Conservation (phyloP, 2,329 filamentous ascomycete species). For the Tolypocladium sp. region DNA sequence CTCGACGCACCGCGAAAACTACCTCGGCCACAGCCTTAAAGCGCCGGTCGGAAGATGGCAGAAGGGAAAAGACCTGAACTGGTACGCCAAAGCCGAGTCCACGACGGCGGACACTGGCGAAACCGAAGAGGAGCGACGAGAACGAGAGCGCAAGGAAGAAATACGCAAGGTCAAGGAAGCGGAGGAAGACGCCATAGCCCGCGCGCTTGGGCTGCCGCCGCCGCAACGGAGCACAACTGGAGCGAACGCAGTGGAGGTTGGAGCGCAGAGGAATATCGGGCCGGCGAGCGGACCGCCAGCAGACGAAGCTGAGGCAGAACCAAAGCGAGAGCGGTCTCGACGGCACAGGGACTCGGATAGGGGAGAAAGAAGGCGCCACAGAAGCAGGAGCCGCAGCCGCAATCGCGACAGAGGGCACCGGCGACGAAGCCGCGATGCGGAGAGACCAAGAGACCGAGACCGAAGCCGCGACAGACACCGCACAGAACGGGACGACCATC, state of each 20-base stretch:
- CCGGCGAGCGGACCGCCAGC: slow-evolving; percentile 14
- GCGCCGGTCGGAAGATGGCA: slow-evolving; percentile 91
- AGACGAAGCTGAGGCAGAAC: slow-evolving; percentile 14
- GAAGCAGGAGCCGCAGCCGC: slow-evolving; percentile 23
- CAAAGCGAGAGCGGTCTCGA: slow-evolving; percentile 17
- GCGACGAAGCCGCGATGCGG: slow-evolving; percentile 20
- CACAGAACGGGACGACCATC: slow-evolving; percentile 5
- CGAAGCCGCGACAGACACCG: slow-evolving; percentile 7
- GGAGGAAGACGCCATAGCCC: slow-evolving; percentile 83
- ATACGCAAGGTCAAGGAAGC: slow-evolving; percentile 77
- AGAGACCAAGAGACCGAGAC: slow-evolving; percentile 9
- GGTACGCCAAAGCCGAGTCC: slow-evolving; percentile 51
- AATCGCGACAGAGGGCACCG: slow-evolving; percentile 18
- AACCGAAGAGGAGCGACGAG: slow-evolving; percentile 48
- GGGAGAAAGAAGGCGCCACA: slow-evolving; percentile 21
- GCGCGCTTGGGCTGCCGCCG: slow-evolving; percentile 70
- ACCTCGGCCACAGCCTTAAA: slow-evolving; percentile 83
- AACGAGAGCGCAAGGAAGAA: slow-evolving; percentile 63
- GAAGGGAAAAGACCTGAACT: slow-evolving; percentile 58
- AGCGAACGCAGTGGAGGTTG: slow-evolving; percentile 61
- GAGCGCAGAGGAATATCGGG: slow-evolving; percentile 24
- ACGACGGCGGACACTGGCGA: slow-evolving; percentile 39
- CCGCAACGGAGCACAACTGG: slow-evolving; percentile 49
- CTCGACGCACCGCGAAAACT: slow-evolving; percentile 80
- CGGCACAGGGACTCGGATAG: slow-evolving; percentile 21